Conservation (phyloP, 345 rosid genomes). For the Hibiscus syriacus region DNA sequence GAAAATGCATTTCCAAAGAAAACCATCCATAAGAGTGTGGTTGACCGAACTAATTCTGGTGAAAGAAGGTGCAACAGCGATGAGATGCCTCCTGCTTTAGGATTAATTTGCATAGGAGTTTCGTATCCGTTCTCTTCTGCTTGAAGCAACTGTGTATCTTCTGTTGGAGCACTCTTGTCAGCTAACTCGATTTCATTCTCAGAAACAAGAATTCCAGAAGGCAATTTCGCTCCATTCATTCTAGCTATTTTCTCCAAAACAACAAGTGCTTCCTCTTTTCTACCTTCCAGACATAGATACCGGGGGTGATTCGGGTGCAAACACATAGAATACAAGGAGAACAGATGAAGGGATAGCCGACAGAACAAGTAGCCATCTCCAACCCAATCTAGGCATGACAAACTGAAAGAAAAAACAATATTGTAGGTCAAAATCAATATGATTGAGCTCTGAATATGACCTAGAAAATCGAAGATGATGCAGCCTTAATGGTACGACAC, state of each 20-base stretch:
- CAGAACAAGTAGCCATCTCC: constrained; percentile 91
- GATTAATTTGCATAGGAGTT: constrained; percentile 26
- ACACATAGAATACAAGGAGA: constrained; percentile 67
- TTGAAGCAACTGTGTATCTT: constrained; percentile 36
- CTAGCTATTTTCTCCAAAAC: constrained; percentile 62
- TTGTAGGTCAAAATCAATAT: neutral
- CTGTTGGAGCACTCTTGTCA: constrained; percentile 26
- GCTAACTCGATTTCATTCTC: constrained; percentile 48
- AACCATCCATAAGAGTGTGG: constrained; percentile 74
- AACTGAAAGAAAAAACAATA: constrained; percentile 37
- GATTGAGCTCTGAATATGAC: neutral
- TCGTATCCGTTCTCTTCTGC: constrained; percentile 13
- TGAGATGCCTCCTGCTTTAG: constrained; percentile 36
- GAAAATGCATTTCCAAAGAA: constrained; percentile 91
- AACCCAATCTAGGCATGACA: constrained; percentile 75
- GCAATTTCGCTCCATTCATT: constrained; percentile 46
- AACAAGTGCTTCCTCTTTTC: constrained; percentile 48
- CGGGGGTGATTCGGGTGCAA: constrained; percentile 82
- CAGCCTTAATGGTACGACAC: neutral
- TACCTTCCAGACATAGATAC: constrained; percentile 66
- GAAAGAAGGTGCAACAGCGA: constrained; percentile 59
- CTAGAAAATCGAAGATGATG: neutral
- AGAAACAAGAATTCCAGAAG: constrained; percentile 61
- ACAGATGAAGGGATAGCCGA: constrained; percentile 69
- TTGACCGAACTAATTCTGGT: constrained; percentile 55